Conservation (phyloP, 129 eudicot genomes). For the Kitagawia praeruptora region DNA sequence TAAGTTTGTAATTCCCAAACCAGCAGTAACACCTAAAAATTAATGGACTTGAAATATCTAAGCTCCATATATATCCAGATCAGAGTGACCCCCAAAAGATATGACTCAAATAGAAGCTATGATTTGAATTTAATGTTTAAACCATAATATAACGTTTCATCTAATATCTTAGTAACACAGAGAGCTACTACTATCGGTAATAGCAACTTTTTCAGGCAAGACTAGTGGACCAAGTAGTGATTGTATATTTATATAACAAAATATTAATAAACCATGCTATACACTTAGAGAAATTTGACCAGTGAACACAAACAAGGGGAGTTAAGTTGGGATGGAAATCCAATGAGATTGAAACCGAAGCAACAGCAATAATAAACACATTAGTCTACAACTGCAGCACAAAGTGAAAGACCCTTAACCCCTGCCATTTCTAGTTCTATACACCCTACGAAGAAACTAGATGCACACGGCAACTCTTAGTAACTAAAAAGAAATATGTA, state of each 20-base stretch:
- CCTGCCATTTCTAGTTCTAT: not conserved
- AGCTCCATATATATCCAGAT: not conserved
- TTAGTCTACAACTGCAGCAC: not conserved
- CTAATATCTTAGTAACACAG: too few species aligned
- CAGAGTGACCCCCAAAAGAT: not conserved
- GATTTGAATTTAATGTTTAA: not conserved
- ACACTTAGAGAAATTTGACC: not conserved
- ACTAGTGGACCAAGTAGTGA: not conserved
- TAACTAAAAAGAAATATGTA: too few species aligned
- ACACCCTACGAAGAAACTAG: not conserved
- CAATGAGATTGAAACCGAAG: not conserved
- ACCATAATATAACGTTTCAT: not conserved
- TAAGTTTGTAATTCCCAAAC: not conserved
- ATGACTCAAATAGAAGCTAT: not conserved
- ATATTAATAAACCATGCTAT: not conserved
- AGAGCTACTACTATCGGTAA: not conserved
- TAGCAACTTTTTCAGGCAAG: not conserved
- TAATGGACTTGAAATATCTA: not conserved
- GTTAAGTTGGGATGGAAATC: too few species aligned
- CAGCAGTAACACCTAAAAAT: not conserved
- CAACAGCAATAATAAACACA: not conserved
- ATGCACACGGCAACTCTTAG: not conserved
- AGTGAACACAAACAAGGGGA: not conserved
- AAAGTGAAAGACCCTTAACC: not conserved
- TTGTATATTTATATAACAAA: too few species aligned